A percentile compares a stretch with the other conserved stretches of the same genome.
Conservation (phyloP, 2,329 filamentous ascomycete species). For the Stachybotrys chartarum region DNA sequence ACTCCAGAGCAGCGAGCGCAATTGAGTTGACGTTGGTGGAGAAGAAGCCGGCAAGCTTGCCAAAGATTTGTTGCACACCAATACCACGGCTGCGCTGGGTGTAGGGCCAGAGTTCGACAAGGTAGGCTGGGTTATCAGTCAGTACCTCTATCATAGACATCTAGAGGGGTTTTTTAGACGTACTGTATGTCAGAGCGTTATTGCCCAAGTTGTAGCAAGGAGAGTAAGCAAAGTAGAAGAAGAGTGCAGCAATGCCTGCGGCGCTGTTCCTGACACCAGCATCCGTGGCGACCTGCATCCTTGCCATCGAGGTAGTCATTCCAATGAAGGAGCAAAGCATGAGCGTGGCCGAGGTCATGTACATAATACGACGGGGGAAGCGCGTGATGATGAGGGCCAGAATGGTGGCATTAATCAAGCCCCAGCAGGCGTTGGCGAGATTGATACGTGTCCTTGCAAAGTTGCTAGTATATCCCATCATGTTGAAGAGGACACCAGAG, state of each 20-base stretch:
- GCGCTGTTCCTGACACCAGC: slow-evolving; percentile 16
- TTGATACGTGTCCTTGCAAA: slow-evolving; percentile 39
- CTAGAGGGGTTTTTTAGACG: no score
- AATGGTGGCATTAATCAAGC: slow-evolving; percentile 31
- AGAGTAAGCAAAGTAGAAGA: slow-evolving; percentile 55
- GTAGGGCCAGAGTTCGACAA: slow-evolving; percentile 54
- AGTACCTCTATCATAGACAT: no score
- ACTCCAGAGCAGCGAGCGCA: slow-evolving; percentile 28
- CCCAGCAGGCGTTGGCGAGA: slow-evolving; percentile 36
- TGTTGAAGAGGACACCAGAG: slow-evolving; percentile 26
- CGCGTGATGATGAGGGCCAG: slow-evolving; percentile 34
- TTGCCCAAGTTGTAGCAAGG: slow-evolving; percentile 59
- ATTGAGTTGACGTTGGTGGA: slow-evolving; percentile 38
- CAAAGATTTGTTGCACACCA: slow-evolving; percentile 48
- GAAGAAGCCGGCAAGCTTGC: slow-evolving; percentile 32
- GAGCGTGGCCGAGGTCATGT: slow-evolving; percentile 39
- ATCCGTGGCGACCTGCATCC: slow-evolving; percentile 26
- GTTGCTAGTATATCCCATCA: slow-evolving; percentile 34
- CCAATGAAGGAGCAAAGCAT: slow-evolving; percentile 44
- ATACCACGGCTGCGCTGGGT: slow-evolving; percentile 50
- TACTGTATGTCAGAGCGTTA: slow-evolving; percentile 58
- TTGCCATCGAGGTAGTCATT: slow-evolving; percentile 42
- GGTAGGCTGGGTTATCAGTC: slow-evolving; percentile 27
- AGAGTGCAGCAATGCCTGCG: slow-evolving; percentile 33
- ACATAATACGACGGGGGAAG: slow-evolving; percentile 44